Evolutionary conservation across 1,139 yeast species (phyloP).

Genomic region (Diutina catenulata): DNA sequence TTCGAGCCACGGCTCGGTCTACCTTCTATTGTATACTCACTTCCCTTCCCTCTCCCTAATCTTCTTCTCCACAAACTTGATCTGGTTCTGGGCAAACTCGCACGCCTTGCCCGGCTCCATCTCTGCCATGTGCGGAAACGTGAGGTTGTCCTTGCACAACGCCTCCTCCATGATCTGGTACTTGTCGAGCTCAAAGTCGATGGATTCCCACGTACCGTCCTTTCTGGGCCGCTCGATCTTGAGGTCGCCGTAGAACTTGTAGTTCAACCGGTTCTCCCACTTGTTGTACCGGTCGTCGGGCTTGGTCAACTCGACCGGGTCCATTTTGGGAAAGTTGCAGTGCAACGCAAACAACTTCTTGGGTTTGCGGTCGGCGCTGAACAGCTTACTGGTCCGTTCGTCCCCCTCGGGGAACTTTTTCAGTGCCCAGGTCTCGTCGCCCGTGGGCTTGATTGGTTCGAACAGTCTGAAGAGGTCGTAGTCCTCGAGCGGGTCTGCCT

Average conservation of each 20-base stretch:
- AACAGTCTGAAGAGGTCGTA: too few relatives aligned
- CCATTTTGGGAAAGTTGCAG: conserved; percentile 5
- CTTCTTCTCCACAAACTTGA: conserved; percentile 1
- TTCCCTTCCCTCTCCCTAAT: too few relatives aligned
- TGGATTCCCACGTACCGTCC: neutral
- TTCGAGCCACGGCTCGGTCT: too few relatives aligned
- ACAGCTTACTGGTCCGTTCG: neutral
- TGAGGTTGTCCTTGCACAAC: neutral
- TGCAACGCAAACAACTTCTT: conserved; percentile 5
- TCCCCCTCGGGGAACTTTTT: neutral
- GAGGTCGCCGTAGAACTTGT: conserved; percentile 3
- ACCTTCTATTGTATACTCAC: too few relatives aligned
- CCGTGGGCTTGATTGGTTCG: conserved; percentile 1
- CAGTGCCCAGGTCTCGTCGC: neutral
- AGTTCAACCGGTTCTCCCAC: neutral
- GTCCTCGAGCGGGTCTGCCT: conserved; percentile 55
- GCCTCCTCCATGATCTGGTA: neutral
- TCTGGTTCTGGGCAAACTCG: conserved; percentile 3
- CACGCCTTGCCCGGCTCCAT: neutral
- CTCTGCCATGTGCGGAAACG: neutral
- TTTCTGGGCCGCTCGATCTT: neutral
- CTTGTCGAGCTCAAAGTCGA: conserved; percentile 2
- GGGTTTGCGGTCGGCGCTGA: neutral
- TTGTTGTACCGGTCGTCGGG: conserved; percentile 1
- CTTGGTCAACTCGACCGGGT: neutral